Conservation (phyloP, 805 yeast genomes). For the Candida arabinofermentans region DNA sequence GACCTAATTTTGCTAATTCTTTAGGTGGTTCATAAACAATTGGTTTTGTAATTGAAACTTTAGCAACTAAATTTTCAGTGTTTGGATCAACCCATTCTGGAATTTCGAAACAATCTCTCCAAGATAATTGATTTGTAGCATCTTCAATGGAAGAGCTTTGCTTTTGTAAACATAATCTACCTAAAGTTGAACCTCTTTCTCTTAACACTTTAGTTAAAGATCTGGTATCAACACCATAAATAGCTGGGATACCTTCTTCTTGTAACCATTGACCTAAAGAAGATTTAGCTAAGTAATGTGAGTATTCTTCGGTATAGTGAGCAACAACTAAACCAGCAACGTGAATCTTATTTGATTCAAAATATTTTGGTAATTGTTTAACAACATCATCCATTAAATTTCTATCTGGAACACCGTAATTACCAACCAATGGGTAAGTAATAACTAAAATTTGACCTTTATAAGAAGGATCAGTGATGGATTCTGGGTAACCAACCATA, state of each 20-base stretch:
- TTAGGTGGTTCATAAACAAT: constrained; percentile 69
- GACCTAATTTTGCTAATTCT: constrained; percentile 47
- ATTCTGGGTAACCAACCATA: constrained; percentile 99
- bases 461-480: constrained; percentile 97
- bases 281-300: constrained; percentile 89
- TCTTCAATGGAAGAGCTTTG: constrained; percentile 29
- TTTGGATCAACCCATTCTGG: constrained; percentile 96
- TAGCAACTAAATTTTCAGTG: constrained; percentile 83
- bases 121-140: constrained; percentile 36
- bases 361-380: constrained; percentile 79
- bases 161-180: constrained; percentile 72
- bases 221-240: constrained; percentile 97
- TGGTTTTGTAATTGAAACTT: constrained; percentile 79
- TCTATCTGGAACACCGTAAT: constrained; percentile 98
- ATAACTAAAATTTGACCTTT: constrained; percentile 96
- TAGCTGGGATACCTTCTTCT: constrained; percentile 88
- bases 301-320: constrained; percentile 92
- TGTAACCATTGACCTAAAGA: constrained; percentile 93
- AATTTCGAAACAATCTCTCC: constrained; percentile 62
- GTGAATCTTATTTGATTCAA: constrained; percentile 89
- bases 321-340: constrained; percentile 96
- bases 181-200: constrained; percentile 88
- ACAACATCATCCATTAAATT: constrained; percentile 68
- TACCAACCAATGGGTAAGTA: constrained; percentile 95
- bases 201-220: constrained; percentile 89